Evolutionary conservation across 768 basidiomycete genomes (phyloP), one percentile per base, ranked within the genome.

Genomic region (Dacryopinax primogenitus): DNA sequence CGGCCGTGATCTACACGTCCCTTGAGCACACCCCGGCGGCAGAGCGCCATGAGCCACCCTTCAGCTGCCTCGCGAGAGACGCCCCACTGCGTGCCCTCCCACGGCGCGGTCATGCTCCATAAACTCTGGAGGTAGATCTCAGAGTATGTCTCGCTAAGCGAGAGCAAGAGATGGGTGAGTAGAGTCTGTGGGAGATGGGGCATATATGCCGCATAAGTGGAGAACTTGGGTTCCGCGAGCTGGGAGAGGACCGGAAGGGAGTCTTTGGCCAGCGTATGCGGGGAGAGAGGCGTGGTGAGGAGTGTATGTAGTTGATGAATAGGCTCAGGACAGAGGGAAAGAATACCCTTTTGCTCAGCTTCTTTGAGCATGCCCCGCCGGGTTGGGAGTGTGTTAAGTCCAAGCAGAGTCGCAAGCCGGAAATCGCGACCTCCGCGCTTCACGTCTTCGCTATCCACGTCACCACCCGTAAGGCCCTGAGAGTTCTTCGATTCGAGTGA

Each of bases 211-310:
- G 87, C 79, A 70, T 89, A 93, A 0, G 84, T 79, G 11, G 80
- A 74, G 47, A 84, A 82, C 3, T 76, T 58, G 26, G 23, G 26
- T 30, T 62, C 71, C 21, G 77, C 74, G 65, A 94, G 82, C 3
- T 78, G 71, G 44, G 82, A 76, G 64, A 98, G 83, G 67, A 97
- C 79, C 11, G 92, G 90, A 2, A 89, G 85, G 44, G 92, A 85
- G 67, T 83, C 81, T 3, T 82, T 73, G 73, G 90, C 91, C 66
- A 96, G 86, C 0, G 84, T 86, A 68, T 95, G 83, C 0, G 95
- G 95, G 73, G 97, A 92, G 71, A 97, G 95, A 4, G 90, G 87
- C 41, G 88, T 87, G 77, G 96, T 92, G 69, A 99, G 85, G 62
- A 92, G 83, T 71, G 84, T 83, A 80, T 95, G 95, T 23, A 97